These are phyloP conservation scores for Abelmoschus esculentus DNA, from an alignment of 345 rosid species.

Conservation along the genomic window DNA sequence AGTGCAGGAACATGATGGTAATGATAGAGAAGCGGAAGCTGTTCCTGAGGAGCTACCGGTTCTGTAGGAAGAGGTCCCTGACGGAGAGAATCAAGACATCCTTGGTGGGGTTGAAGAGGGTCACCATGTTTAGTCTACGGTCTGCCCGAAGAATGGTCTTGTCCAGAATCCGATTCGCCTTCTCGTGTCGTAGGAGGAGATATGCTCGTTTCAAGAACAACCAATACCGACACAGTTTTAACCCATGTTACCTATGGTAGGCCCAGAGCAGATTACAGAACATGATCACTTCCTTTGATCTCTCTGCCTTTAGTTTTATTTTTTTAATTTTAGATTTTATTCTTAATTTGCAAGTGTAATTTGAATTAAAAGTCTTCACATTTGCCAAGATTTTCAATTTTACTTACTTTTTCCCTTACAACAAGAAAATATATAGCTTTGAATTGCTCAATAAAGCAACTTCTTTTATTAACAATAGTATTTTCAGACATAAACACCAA, in stretches of 20 bases:
- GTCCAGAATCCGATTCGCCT: constrained; percentile 44
- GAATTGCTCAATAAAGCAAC: too few species aligned
- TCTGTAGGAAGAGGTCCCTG: constrained; percentile 51
- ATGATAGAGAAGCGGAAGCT: constrained; percentile 78
- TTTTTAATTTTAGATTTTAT: too few species aligned
- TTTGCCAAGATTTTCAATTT: too few species aligned
- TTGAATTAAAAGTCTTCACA: too few species aligned
- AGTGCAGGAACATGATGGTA: constrained; percentile 13
- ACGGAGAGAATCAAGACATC: constrained; percentile 43
- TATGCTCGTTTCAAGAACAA: constrained; percentile 33
- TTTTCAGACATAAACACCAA: too few species aligned
- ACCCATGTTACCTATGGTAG: constrained; percentile 5
- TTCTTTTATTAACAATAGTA: too few species aligned
- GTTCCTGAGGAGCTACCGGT: constrained; percentile 73
- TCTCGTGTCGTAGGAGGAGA: constrained; percentile 39
- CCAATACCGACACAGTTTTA: not conserved
- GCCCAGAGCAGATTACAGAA: not conserved
- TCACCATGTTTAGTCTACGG: constrained; percentile 37
- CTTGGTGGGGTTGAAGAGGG: constrained; percentile 45
- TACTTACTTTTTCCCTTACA: too few species aligned
- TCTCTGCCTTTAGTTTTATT: too few species aligned
- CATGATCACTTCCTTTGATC: too few species aligned
- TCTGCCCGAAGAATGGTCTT: constrained; percentile 45
- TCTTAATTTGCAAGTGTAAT: too few species aligned
- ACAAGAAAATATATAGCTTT: too few species aligned